Conservation (phyloP, 2,329 filamentous ascomycete genomes). For the Daldinia eschscholtzii region DNA sequence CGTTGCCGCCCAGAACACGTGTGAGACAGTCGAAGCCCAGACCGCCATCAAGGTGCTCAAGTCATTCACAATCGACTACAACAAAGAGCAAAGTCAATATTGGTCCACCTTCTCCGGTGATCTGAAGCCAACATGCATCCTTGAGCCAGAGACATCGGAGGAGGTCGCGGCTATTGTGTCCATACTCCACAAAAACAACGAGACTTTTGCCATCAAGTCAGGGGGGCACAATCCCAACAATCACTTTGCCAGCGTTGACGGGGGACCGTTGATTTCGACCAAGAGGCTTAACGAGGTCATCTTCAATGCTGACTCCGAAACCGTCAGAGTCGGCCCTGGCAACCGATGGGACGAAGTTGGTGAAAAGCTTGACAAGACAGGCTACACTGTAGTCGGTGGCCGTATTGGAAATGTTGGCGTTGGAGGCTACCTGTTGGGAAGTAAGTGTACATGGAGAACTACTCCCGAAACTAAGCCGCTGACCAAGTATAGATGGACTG, state of each 20-base stretch:
- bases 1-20: constrained; percentile 52
- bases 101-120: constrained; percentile 61
- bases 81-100: constrained; percentile 57
- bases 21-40: constrained; percentile 53
- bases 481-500: constrained; percentile 59
- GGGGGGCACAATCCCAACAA: constrained; percentile 70
- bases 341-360: constrained; percentile 60
- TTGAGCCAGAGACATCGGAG: constrained; percentile 60
- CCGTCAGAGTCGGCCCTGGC: constrained; percentile 61
- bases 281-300: constrained; percentile 58
- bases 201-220: constrained; percentile 67
- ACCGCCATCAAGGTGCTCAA: constrained; percentile 53
- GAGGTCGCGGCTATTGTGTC: constrained; percentile 67
- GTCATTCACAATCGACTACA: constrained; percentile 53
- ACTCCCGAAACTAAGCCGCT: constrained; percentile 52
- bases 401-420: constrained; percentile 63
- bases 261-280: constrained; percentile 64
- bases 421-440: constrained; percentile 64
- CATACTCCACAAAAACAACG: constrained; percentile 61
- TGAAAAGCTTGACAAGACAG: constrained; percentile 56
- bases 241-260: constrained; percentile 64
- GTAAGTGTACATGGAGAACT: constrained; percentile 64
- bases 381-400: constrained; percentile 59
- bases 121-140: constrained; percentile 61
- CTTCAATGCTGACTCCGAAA: constrained; percentile 54